A percentile compares a stretch with the other conserved stretches of the same genome.
Conservation (phyloP, 495 filamentous ascomycete species). For the Hypoxylon fragiforme region DNA sequence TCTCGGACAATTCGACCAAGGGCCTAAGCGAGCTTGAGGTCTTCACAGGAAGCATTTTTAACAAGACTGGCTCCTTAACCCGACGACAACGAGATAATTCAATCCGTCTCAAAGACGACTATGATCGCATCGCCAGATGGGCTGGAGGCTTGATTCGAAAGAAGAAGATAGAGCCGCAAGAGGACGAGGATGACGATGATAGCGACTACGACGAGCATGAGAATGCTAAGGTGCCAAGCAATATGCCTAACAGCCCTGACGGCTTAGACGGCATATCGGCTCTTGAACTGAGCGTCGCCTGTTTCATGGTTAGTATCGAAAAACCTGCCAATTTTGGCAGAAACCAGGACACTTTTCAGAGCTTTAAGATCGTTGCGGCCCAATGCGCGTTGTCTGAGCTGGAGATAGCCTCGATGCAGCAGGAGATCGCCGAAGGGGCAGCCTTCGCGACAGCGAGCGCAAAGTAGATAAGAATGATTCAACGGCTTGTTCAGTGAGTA, state of each 20-base stretch:
- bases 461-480: too few species aligned
- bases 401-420: constrained; percentile 14
- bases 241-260: background rate
- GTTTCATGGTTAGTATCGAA: constrained; percentile 33
- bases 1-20: constrained; percentile 59
- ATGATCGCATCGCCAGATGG: constrained; percentile 53
- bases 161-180: constrained; percentile 35
- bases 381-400: constrained; percentile 44
- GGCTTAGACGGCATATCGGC: constrained; percentile 4
- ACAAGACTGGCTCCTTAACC: constrained; percentile 60
- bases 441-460: constrained; percentile 2
- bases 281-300: constrained; percentile 48
- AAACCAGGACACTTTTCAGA: constrained; percentile 31
- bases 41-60: constrained; percentile 73
- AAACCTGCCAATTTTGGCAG: constrained; percentile 7
- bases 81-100: constrained; percentile 66
- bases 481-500: background rate
- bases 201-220: constrained; percentile 6
- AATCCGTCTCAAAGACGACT: constrained; percentile 63
- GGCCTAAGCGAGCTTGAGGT: constrained; percentile 73
- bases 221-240: background rate
- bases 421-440: constrained; percentile 15
- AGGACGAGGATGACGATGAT: constrained; percentile 36
- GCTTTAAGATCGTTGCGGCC: constrained; percentile 48
- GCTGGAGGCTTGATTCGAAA: constrained; percentile 52